phyloP scores from a whole-genome alignment of 1,284 basidiomycete genomes.

The Apiotrichum siamense region DNA sequence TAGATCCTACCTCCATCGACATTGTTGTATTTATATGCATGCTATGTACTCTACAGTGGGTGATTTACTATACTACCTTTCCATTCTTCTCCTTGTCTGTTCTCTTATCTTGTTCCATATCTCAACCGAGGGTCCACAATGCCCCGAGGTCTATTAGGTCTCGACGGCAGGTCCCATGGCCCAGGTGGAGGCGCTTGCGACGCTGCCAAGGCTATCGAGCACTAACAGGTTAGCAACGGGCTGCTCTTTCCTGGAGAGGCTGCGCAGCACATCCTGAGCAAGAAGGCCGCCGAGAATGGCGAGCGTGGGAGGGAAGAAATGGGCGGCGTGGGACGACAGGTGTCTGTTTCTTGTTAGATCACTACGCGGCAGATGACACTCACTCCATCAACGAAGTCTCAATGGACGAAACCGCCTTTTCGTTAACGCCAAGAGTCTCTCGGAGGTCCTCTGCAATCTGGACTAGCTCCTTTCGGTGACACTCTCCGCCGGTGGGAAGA shows the following conservation, averaged over 20 bases:
- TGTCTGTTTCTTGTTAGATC: slow-evolving; percentile 48
- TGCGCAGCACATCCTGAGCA: slow-evolving; percentile 90
- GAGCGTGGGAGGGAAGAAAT: slow-evolving; percentile 82
- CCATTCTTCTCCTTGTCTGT: not conserved
- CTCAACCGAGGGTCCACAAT: too few species aligned
- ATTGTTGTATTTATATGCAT: slow-evolving; percentile 17
- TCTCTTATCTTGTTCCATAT: too few species aligned
- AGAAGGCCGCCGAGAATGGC: slow-evolving; percentile 90
- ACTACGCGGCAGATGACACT: slow-evolving; percentile 3
- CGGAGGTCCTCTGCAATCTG: slow-evolving; percentile 58
- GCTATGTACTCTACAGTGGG: slow-evolving; percentile 11
- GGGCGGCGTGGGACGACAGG: slow-evolving; percentile 62
- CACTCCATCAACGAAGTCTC: slow-evolving; percentile 50
- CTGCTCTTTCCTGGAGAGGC: slow-evolving; percentile 78
- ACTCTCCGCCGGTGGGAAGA: slow-evolving; percentile 55
- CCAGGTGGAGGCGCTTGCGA: slow-evolving; percentile 32
- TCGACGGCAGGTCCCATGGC: slow-evolving; percentile 20
- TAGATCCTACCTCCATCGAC: not conserved
- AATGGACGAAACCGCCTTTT: slow-evolving; percentile 56
- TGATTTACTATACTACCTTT: not conserved
- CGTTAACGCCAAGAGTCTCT: slow-evolving; percentile 60
- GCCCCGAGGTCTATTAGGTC: not conserved
- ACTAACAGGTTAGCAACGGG: slow-evolving; percentile 88
- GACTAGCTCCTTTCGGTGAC: slow-evolving; percentile 56
- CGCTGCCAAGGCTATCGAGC: slow-evolving; percentile 69